Evolutionary conservation across 768 basidiomycete species (phyloP), one percentile per base, ranked within the genome.

Genomic region (Mycena maculata): DNA sequence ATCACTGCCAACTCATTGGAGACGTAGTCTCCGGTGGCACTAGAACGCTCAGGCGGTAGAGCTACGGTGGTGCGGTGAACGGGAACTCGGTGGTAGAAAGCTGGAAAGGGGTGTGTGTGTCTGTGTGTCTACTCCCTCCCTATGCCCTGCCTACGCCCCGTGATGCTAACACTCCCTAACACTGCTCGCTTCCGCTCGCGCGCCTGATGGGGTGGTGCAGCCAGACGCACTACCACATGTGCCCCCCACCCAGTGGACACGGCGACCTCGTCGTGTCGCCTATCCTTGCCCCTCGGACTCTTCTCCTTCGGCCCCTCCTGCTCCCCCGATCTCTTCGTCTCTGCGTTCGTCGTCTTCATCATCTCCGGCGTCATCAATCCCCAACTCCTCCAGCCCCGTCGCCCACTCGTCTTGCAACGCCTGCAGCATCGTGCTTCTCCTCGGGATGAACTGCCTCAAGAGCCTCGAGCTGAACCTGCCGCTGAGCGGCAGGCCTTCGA

Each of bases 391-490:
- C 33, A 69, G 18, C 1, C 59, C 49, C 23, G 44, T 45, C 1
- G n/a, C 57, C 60, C 60, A 62, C 52, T 62, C 60, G n/a, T 36
- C 28, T n/a, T 72, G 71, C 15, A 48, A 41, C 27, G 12, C 55
- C 5, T 61, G 45, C 20, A 75, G 25, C 6, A 41, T 11, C 11
- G 67, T 71, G 18, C 74, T 63, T 2, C 27, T 31, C 30, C 68
- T 23, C 38, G 71, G 71, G 25, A 66, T 67, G 60, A 75, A 75
- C 22, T 47, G 38, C 1, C 64, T 38, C 22, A 75, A 31, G 10
- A 50, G 52, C 25, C 69, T 18, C 0, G 71, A 56, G 44, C 65
- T 70, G 47, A 71, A 63, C 5, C 47, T 10, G 2, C 73, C 69
- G 15, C 59, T 42, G 18, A 72, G 22, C 20, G 60, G 65, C 4